phyloP scores from a whole-genome alignment of 805 yeast species.

The Isabelozyma pseudorhagii region DNA sequence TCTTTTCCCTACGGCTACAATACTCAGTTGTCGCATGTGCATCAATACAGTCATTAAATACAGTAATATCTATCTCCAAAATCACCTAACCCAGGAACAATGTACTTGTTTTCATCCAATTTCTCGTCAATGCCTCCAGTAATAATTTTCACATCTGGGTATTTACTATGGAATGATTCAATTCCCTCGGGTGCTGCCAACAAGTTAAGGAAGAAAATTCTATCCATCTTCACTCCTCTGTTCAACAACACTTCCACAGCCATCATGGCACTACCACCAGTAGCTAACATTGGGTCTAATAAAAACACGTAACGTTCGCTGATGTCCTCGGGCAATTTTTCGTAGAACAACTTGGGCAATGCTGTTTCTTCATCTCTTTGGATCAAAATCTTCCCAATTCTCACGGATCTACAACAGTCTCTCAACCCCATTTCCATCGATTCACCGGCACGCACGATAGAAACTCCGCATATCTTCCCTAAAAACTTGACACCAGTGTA shows the following conservation, averaged over 20 bases:
- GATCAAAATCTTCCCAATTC: slow-evolving; percentile 93
- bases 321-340: slow-evolving; percentile 91
- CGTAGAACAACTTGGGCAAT: slow-evolving; percentile 84
- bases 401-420: slow-evolving; percentile 93
- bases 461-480: slow-evolving; percentile 97
- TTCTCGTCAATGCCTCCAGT: slow-evolving; percentile 92
- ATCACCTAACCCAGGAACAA: slow-evolving; percentile 95
- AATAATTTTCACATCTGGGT: slow-evolving; percentile 82
- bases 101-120: slow-evolving; percentile 78
- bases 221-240: slow-evolving; percentile 84
- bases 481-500: slow-evolving; percentile 77
- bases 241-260: slow-evolving; percentile 87
- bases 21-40: neutral
- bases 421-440: slow-evolving; percentile 98
- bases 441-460: slow-evolving; percentile 98
- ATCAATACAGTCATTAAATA: slow-evolving; percentile 42
- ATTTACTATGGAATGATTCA: slow-evolving; percentile 66
- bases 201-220: slow-evolving; percentile 86
- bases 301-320: slow-evolving; percentile 83
- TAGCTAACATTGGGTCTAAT: slow-evolving; percentile 96
- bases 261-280: slow-evolving; percentile 98
- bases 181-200: slow-evolving; percentile 96
- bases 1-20: neutral
- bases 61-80: slow-evolving; percentile 98
- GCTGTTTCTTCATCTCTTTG: slow-evolving; percentile 99